Base-by-base conservation (phyloP, 2,329 filamentous ascomycete species). In the Xylariales sp. region DNA sequence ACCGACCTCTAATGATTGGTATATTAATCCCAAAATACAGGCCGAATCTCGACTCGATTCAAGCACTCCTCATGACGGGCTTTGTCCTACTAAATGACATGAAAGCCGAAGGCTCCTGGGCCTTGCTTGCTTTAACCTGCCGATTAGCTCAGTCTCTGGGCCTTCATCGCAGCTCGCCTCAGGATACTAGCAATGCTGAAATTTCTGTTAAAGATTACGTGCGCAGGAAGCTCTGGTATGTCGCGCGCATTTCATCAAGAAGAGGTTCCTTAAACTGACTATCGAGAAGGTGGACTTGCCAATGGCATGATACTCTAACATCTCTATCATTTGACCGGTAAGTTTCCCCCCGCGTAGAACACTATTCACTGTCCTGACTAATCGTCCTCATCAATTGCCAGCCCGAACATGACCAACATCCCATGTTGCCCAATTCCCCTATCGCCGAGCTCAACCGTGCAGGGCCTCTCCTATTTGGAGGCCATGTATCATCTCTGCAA, bases 31-130 rank as follows among this genome's bases (percentile, higher is more conserved):
- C 13, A 15, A 30, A 13, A 16, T 18, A 5, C 38, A 76, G 74
- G 21, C 79, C 79, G 2, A 82, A 80, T 0, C 69, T 83, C 27
- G 78, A 83, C 53, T 81, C 78, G 5, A 78, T 83, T 18, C 79
- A 83, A 53, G 78, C 78, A 1, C 60, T 83, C 28, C 62, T 83
- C 1, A 67, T 83, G 29, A 77, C 76, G 4, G 72, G 76, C 20
- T 82, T 83, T 44, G 78, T 81, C 3, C 62, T 83, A 3, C 62
- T 82, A 18, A 83, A 83, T 47, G 79, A 83, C 42, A 83, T 83
- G 79, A 83, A 83, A 51, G 78, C 79, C 2, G 79, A 83, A 50
- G 79, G 77, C 0, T 82, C 79, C 0, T 83, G 79, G 79, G 78
- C 78, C 0, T 55, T 83, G 37, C 69, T 81, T 35, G 79, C 78